These are phyloP conservation scores for Blumeriella jaapii DNA, from an alignment of 2,329 filamentous ascomycete genomes.

Conservation along the genomic window DNA sequence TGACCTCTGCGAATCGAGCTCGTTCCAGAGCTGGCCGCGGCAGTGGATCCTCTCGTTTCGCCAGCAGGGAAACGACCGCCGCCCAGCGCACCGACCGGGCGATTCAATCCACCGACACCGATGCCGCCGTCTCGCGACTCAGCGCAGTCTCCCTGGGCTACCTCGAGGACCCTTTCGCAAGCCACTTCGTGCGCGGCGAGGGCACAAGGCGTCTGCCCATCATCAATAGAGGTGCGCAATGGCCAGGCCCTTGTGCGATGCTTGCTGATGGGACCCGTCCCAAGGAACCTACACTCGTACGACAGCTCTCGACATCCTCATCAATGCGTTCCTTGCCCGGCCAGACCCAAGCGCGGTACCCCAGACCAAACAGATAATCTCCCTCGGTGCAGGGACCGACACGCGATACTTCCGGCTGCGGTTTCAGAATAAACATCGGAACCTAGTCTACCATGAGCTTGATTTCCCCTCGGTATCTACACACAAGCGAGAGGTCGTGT, in stretches of 20 bases:
- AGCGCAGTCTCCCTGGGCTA: conserved; percentile 84
- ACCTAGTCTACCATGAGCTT: conserved; percentile 76
- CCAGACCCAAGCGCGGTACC: conserved; percentile 18
- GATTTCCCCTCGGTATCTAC: conserved; percentile 71
- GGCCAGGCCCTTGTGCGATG: background rate
- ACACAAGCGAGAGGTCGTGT: conserved; percentile 33
- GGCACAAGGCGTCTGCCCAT: conserved; percentile 65
- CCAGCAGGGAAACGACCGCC: conserved; percentile 20
- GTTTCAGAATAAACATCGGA: conserved; percentile 21
- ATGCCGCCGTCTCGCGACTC: conserved; percentile 78
- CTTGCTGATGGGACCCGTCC: background rate
- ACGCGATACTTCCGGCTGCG: conserved; percentile 70
- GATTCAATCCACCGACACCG: conserved; percentile 82
- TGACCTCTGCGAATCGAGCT: conserved; percentile 39
- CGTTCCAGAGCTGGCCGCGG: conserved; percentile 34
- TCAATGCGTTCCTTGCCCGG: conserved; percentile 53
- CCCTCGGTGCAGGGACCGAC: conserved; percentile 86
- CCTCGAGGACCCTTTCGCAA: conserved; percentile 69
- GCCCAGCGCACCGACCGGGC: conserved; percentile 49
- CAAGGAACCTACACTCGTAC: conserved; percentile 88
- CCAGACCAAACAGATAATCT: conserved; percentile 63
- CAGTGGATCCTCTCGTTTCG: conserved; percentile 31
- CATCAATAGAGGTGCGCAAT: conserved; percentile 77
- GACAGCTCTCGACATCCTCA: conserved; percentile 65
- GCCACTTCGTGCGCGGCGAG: conserved; percentile 49